Evolutionary conservation across 2,329 filamentous ascomycete species (phyloP).

Genomic region (Ophiostoma sp.): DNA sequence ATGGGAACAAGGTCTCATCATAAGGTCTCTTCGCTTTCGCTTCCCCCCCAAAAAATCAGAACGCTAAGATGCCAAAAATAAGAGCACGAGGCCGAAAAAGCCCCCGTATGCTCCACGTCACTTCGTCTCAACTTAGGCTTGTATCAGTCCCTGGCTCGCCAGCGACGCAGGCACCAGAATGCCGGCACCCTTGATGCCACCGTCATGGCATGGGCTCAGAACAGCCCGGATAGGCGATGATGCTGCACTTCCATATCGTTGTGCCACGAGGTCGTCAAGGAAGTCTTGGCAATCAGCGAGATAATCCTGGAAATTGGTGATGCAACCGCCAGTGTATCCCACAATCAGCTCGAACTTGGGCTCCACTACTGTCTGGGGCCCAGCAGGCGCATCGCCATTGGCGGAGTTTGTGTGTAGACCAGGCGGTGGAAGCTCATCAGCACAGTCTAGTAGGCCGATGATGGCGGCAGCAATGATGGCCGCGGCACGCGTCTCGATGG

Average conservation of each 20-base stretch:
- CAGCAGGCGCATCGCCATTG: constrained; percentile 24
- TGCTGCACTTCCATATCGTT: constrained; percentile 39
- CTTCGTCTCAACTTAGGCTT: constrained; percentile 7
- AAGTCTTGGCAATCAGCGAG: constrained; percentile 68
- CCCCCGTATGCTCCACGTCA: not conserved
- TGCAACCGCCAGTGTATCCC: constrained; percentile 78
- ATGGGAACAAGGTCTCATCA: not conserved
- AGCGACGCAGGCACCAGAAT: constrained; percentile 53
- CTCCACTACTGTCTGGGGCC: not conserved
- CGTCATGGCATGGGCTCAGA: constrained; percentile 59
- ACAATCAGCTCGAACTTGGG: constrained; percentile 62
- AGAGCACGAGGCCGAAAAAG: not conserved
- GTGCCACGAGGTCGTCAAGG: constrained; percentile 56
- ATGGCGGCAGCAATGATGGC: constrained; percentile 73
- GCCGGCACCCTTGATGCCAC: constrained; percentile 62
- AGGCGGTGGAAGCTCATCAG: constrained; percentile 60
- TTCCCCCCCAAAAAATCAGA: not conserved
- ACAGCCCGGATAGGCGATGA: constrained; percentile 45
- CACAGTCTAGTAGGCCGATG: constrained; percentile 67
- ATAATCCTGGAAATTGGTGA: constrained; percentile 76
- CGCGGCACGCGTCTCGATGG: constrained; percentile 71
- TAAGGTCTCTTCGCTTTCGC: not conserved
- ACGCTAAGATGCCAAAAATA: not conserved
- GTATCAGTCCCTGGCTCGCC: constrained; percentile 23
- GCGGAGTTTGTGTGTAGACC: constrained; percentile 8